Percentiles rank a stretch among this genome's conserved stretches.
Conservation (phyloP, 139 green algal species). For the Diplosphaera chodatii region DNA sequence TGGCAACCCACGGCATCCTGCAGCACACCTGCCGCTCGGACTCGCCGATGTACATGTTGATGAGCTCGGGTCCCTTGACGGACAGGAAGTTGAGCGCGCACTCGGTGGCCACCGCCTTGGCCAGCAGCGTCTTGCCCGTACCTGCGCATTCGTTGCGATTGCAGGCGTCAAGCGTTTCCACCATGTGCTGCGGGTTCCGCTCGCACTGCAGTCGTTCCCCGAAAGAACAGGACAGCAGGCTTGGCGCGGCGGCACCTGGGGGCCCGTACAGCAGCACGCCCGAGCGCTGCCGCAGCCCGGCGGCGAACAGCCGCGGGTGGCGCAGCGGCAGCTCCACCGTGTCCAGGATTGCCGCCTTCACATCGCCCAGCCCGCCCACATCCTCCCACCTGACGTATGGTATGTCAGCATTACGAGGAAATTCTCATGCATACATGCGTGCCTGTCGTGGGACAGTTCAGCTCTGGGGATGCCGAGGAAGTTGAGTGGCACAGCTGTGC, state of each 20-base stretch:
- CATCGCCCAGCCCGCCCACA: slow-evolving; percentile 81
- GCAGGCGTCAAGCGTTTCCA: no score
- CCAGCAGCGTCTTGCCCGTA: slow-evolving; percentile 88
- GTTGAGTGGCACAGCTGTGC: no score
- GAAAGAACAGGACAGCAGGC: no score
- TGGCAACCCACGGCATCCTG: no score
- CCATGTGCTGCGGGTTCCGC: no score
- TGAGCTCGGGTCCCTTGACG: slow-evolving; percentile 90
- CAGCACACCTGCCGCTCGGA: slow-evolving; percentile 75
- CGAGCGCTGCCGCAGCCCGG: slow-evolving; percentile 69
- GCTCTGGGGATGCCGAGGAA: no score
- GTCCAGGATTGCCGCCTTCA: slow-evolving; percentile 83
- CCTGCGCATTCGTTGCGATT: no score
- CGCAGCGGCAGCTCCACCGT: slow-evolving; percentile 88
- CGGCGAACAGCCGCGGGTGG: slow-evolving; percentile 76
- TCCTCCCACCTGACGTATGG: slow-evolving; percentile 93
- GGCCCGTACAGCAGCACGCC: slow-evolving; percentile 89
- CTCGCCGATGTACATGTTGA: slow-evolving; percentile 93
- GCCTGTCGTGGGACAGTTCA: no score
- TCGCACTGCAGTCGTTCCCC: no score
- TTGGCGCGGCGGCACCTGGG: no score
- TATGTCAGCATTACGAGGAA: no score
- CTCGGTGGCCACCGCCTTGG: slow-evolving; percentile 86
- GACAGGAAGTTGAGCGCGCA: slow-evolving; percentile 79
- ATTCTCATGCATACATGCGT: no score